These are phyloP conservation scores for Fusarium udum DNA, from an alignment of 2,329 filamentous ascomycete genomes.

Conservation along the genomic window DNA sequence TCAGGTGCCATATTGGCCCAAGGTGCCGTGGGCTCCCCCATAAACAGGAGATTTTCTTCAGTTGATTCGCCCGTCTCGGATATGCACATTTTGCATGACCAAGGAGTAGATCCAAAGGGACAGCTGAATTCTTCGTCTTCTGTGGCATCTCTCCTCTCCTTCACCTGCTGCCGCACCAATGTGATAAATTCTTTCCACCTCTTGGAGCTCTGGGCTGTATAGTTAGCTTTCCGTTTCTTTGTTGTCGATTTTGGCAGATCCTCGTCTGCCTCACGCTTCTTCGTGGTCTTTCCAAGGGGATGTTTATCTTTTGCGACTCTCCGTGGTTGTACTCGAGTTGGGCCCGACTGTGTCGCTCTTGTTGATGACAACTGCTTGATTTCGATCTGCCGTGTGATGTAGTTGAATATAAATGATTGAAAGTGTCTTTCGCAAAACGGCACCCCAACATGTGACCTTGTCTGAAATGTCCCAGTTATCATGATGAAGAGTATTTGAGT, in stretches of 20 bases:
- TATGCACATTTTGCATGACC: slow-evolving; percentile 12
- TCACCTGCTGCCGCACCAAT: background rate
- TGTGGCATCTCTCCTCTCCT: background rate
- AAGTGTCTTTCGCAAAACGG: slow-evolving; percentile 20
- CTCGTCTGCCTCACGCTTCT: background rate
- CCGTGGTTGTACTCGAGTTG: slow-evolving; percentile 12
- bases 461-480: background rate
- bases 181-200: background rate
- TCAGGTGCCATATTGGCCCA: slow-evolving; percentile 2
- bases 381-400: background rate
- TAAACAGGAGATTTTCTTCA: background rate
- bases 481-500: background rate
- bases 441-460: background rate
- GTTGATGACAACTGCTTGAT: background rate
- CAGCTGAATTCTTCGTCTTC: background rate
- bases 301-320: slow-evolving; percentile 22
- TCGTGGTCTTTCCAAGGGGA: background rate
- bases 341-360: background rate
- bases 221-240: background rate
- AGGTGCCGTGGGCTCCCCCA: background rate
- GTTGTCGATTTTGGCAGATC: background rate
- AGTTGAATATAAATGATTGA: background rate
- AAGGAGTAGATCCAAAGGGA: slow-evolving; percentile 11
- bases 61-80: background rate
- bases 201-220: background rate